phyloP scores from a whole-genome alignment of 1,284 basidiomycete species.

The Pascua guehoae region DNA sequence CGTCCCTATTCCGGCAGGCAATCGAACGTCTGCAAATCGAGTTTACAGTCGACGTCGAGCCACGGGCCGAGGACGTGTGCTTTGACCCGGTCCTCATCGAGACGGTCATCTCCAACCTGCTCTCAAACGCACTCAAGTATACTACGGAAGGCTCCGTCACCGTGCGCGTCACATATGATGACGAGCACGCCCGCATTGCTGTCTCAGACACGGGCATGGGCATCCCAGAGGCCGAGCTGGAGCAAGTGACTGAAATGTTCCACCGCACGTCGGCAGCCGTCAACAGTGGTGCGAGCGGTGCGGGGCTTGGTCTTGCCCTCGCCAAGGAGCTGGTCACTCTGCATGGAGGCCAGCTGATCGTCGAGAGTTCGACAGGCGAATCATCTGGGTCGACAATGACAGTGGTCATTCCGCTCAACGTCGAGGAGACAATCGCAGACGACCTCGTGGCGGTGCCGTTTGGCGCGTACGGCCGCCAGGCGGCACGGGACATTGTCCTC shows the following conservation, averaged over 20 bases:
- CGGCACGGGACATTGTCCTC: slow-evolving; percentile 4
- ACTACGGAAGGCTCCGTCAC: slow-evolving; percentile 36
- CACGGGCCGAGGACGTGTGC: slow-evolving; percentile 30
- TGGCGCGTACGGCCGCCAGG: slow-evolving; percentile 14
- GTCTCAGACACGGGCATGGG: slow-evolving; percentile 50
- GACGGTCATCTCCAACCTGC: slow-evolving; percentile 44
- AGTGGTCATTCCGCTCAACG: slow-evolving; percentile 16
- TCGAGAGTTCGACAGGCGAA: slow-evolving; percentile 14
- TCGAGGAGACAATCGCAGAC: background rate
- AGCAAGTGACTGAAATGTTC: slow-evolving; percentile 28
- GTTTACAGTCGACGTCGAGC: background rate
- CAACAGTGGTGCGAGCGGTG: slow-evolving; percentile 10
- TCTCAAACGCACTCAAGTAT: slow-evolving; percentile 48
- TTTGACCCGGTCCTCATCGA: slow-evolving; percentile 49
- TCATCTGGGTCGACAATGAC: slow-evolving; percentile 16
- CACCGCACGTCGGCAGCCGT: slow-evolving; percentile 28
- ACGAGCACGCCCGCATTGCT: slow-evolving; percentile 29
- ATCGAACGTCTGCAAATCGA: slow-evolving; percentile 21
- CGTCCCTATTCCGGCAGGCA: slow-evolving; percentile 44
- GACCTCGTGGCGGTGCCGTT: slow-evolving; percentile 1
- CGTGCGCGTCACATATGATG: slow-evolving; percentile 28
- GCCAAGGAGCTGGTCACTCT: slow-evolving; percentile 47
- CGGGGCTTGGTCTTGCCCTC: slow-evolving; percentile 21
- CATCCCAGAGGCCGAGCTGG: slow-evolving; percentile 35
- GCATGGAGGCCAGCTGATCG: slow-evolving; percentile 48